Conservation (phyloP, 106 monocot genomes). For the Gastrodia elata region DNA sequence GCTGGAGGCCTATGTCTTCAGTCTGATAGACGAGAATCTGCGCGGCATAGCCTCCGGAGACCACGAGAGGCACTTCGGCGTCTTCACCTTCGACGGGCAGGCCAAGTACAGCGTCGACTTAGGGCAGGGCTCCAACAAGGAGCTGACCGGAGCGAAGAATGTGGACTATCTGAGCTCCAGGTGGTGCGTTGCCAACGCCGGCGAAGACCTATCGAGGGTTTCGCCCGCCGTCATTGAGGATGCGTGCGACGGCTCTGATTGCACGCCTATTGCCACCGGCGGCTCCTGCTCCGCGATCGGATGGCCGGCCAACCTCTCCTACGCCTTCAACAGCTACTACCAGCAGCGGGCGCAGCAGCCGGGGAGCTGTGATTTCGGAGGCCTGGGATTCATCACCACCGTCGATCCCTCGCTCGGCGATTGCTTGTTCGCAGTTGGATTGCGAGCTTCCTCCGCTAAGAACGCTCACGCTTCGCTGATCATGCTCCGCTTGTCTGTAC, state of each 20-base stretch:
- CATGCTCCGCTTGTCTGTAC: no score
- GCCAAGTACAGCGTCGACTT: slow-evolving; percentile 67
- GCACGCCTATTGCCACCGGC: slow-evolving; percentile 56
- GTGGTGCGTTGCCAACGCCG: slow-evolving; percentile 88
- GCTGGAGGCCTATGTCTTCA: slow-evolving; percentile 58
- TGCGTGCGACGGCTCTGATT: slow-evolving; percentile 66
- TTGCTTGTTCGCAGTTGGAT: slow-evolving; percentile 57
- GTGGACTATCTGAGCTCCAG: slow-evolving; percentile 68
- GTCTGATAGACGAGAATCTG: slow-evolving; percentile 76
- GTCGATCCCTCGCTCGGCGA: slow-evolving; percentile 77
- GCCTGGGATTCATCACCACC: slow-evolving; percentile 77
- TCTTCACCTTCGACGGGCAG: slow-evolving; percentile 96
- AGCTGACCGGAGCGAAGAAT: slow-evolving; percentile 37
- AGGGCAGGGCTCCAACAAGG: slow-evolving; percentile 56
- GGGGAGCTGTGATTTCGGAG: slow-evolving; percentile 71
- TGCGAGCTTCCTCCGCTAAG: slow-evolving; percentile 30
- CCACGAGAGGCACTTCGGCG: slow-evolving; percentile 70
- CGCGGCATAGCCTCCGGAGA: slow-evolving; percentile 24
- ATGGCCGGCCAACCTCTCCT: slow-evolving; percentile 79
- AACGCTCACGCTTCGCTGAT: no score
- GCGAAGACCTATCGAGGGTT: slow-evolving; percentile 55
- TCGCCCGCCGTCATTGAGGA: slow-evolving; percentile 24
- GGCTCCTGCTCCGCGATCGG: slow-evolving; percentile 55
- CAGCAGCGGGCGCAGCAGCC: slow-evolving; percentile 64
- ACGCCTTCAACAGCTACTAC: slow-evolving; percentile 85